Base-by-base conservation (phyloP, 2,329 filamentous ascomycete genomes). In the Penicillium verrucosum region DNA sequence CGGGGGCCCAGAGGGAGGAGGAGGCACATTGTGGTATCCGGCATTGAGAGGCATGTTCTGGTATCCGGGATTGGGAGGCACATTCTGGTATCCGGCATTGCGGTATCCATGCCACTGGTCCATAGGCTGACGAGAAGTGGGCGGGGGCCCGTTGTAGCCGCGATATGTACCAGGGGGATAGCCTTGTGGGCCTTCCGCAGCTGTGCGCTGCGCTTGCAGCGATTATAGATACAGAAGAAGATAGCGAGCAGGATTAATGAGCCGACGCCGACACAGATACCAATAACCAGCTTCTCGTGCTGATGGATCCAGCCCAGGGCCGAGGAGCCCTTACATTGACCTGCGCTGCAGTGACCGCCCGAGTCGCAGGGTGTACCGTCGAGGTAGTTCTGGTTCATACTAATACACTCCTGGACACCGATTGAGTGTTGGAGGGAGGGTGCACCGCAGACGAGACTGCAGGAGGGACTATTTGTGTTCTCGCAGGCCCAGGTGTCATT, bases 351-450 rank as follows among this genome's bases (percentile, higher is more conserved):
- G 55, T 79, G 81, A 7, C 94, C 94, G 53, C 90, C 90, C 18
- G 88, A 89, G 51, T 85, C 82, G 71, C 94, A 99, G 1, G 83
- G 78, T 1, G 94, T 97, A 18, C 94, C 94, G 70, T 99, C 94
- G 30, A 97, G 80, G 76, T 96, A 97, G 75, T 95, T 94, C 71
- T 97, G 92, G 71, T 90, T 87, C 77, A 95, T 56, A 5, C 51
- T 23, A 16, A 65, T 59, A 27, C 64, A 66, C 3, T 51, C 84
- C 23, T 83, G 82, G 58, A 89, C 87, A 74, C 91, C 96, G 8
- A 82, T 80, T 56, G 84, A 83, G 6, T 78, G 61, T 8, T 84
- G 84, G 56, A 92, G 87, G 55, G 85, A 79, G 5, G 90, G 85
- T 25, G 87, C 88, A 3, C 82, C 81, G 73, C 94, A 99, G 47